phyloP scores from a whole-genome alignment of 257 asterid species.

The Nicotiana otophora region DNA sequence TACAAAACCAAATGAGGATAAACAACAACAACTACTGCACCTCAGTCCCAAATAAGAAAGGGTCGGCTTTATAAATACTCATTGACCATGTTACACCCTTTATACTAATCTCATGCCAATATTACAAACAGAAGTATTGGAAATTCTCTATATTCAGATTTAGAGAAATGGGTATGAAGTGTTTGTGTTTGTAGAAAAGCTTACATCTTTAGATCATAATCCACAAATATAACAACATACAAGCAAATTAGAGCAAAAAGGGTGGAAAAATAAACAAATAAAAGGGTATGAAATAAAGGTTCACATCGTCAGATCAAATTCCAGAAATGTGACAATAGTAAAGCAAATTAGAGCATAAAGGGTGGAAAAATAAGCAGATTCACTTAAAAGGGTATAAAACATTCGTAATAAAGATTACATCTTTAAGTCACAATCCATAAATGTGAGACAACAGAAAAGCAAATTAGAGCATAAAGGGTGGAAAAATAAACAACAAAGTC shows the following conservation, averaged over 20 bases:
- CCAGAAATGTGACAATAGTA: neutral
- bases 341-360: neutral
- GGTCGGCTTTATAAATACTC: too few species aligned
- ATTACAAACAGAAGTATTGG: too few species aligned
- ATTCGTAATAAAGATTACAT: neutral
- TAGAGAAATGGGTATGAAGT: neutral
- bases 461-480: constrained; percentile 5
- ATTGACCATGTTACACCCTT: too few species aligned
- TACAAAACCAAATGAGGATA: neutral
- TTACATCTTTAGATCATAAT: neutral
- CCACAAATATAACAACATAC: neutral
- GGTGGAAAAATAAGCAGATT: neutral
- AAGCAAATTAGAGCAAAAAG: neutral
- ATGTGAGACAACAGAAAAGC: neutral
- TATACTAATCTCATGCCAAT: too few species aligned
- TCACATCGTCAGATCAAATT: neutral
- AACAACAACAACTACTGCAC: too few species aligned
- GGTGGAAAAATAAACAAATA: neutral
- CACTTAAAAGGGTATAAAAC: neutral
- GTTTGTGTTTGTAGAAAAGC: neutral
- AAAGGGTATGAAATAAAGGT: neutral
- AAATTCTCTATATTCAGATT: neutral
- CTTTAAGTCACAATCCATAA: neutral
- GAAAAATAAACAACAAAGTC: neutral
- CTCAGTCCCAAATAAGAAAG: too few species aligned